phyloP scores from a whole-genome alignment of 768 basidiomycete genomes.

The Pulveroboletus ravenelii region DNA sequence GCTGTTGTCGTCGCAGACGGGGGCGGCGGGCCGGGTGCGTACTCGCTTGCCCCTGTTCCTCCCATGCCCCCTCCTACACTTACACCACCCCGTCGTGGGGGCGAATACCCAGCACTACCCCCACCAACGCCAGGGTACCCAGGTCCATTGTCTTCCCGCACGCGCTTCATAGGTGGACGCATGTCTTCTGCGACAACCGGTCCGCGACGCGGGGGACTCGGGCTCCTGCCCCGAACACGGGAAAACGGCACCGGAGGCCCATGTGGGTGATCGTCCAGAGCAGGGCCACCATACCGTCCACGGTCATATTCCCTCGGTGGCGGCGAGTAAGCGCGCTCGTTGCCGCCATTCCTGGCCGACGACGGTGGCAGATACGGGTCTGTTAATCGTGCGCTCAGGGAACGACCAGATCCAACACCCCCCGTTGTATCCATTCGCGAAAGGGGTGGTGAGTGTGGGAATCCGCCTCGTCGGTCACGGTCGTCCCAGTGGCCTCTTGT shows the following conservation, averaged over 20 bases:
- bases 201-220: conserved; percentile 35
- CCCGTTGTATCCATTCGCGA: conserved; percentile 15
- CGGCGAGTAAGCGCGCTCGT: conserved; percentile 26
- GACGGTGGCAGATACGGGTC: conserved; percentile 19
- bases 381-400: conserved; percentile 27
- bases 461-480: conserved; percentile 34
- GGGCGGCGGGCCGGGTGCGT: conserved; percentile 19
- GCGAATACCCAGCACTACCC: conserved; percentile 24
- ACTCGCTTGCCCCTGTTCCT: conserved; percentile 12
- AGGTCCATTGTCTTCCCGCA: conserved; percentile 39
- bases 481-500: conserved; percentile 35
- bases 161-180: conserved; percentile 43
- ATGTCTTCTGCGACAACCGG: conserved; percentile 32
- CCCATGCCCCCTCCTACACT: neutral
- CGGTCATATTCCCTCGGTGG: conserved; percentile 29
- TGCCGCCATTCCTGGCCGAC: neutral
- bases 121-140: conserved; percentile 6
- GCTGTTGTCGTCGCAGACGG: conserved; percentile 13
- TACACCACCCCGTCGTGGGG: conserved; percentile 19
- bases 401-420: conserved; percentile 13
- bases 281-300: conserved; percentile 17
- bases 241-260: conserved; percentile 25
- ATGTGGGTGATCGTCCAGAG: conserved; percentile 11
- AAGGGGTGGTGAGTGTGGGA: conserved; percentile 20
- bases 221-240: conserved; percentile 45